Evolutionary conservation across 2,329 filamentous ascomycete genomes (phyloP).

Genomic region (Talaromyces sp.): DNA sequence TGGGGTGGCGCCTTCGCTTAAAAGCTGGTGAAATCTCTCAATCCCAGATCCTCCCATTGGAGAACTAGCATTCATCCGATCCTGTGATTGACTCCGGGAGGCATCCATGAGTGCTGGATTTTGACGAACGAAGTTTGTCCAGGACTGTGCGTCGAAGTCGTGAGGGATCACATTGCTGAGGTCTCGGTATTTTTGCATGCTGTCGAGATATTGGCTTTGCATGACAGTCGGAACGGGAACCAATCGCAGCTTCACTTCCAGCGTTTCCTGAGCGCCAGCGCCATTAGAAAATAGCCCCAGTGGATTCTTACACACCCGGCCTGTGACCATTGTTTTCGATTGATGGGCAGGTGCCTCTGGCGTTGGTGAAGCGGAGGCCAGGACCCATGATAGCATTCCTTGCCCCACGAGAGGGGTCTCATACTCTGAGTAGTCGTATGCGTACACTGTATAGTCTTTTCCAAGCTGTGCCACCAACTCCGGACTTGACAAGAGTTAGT

Average conservation of each 20-base stretch:
- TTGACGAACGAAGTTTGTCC: conserved; percentile 75
- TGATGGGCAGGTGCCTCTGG: conserved; percentile 60
- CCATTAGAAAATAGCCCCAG: conserved; percentile 82
- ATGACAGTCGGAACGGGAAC: conserved; percentile 71
- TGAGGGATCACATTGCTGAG: conserved; percentile 60
- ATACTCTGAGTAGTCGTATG: conserved; percentile 93
- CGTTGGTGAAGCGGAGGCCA: conserved; percentile 63
- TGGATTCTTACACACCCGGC: conserved; percentile 83
- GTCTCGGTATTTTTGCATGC: conserved; percentile 63
- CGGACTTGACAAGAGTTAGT: conserved; percentile 60
- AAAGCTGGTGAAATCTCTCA: conserved; percentile 48
- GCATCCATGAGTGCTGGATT: conserved; percentile 57
- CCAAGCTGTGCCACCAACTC: conserved; percentile 75
- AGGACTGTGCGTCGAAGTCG: conserved; percentile 72
- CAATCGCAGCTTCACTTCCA: conserved; percentile 90
- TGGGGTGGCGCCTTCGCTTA: conserved; percentile 49
- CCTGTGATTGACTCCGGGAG: conserved; percentile 27
- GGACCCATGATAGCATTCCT: conserved; percentile 85
- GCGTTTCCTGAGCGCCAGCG: conserved; percentile 66
- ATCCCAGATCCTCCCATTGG: conserved; percentile 47
- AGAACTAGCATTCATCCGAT: conserved; percentile 27
- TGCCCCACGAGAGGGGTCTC: conserved; percentile 93
- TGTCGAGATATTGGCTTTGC: conserved; percentile 63
- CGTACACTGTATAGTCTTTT: conserved; percentile 93
- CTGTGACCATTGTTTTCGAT: conserved; percentile 73